These are phyloP conservation scores for Neofusicoccum laricinum DNA, from an alignment of 2,329 filamentous ascomycete species.

Conservation along the genomic window DNA sequence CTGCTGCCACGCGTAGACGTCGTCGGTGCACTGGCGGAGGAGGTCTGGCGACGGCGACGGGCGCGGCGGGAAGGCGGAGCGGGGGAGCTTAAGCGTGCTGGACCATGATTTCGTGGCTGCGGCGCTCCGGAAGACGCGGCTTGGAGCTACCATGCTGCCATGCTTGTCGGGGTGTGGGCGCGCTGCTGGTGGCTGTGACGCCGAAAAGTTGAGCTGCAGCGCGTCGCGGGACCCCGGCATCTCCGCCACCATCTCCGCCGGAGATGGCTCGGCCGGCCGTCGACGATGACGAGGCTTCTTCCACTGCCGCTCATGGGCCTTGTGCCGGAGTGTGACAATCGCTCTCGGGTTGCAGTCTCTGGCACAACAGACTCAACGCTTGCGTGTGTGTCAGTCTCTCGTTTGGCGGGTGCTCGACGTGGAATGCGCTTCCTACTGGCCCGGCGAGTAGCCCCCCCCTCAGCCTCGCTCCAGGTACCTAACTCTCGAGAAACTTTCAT, in stretches of 20 bases:
- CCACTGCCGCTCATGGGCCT: too few relatives aligned
- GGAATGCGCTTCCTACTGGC: too few relatives aligned
- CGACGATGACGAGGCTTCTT: too few relatives aligned
- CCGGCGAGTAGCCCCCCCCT: too few relatives aligned
- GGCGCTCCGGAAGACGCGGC: constrained; percentile 12
- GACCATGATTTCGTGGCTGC: constrained; percentile 27
- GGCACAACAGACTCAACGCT: too few relatives aligned
- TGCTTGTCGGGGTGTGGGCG: neutral
- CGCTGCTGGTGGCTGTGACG: neutral
- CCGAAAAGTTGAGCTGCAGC: constrained; percentile 3
- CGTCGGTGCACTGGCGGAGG: constrained; percentile 76
- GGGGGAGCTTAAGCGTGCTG: constrained; percentile 47
- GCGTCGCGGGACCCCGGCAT: neutral
- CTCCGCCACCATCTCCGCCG: neutral
- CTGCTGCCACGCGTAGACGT: constrained; percentile 85
- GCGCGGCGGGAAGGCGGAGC: constrained; percentile 48
- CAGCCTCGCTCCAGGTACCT: too few relatives aligned
- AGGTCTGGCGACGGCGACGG: constrained; percentile 46
- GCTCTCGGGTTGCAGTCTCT: too few relatives aligned
- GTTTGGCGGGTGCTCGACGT: too few relatives aligned
- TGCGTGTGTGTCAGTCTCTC: too few relatives aligned
- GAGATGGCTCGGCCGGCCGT: constrained; percentile 8
- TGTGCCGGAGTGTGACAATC: too few relatives aligned
- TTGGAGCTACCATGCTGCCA: constrained; percentile 18
- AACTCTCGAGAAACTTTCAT: too few relatives aligned